Conservation (phyloP, 495 filamentous ascomycete species). For the Lasiosphaeria ovina region DNA sequence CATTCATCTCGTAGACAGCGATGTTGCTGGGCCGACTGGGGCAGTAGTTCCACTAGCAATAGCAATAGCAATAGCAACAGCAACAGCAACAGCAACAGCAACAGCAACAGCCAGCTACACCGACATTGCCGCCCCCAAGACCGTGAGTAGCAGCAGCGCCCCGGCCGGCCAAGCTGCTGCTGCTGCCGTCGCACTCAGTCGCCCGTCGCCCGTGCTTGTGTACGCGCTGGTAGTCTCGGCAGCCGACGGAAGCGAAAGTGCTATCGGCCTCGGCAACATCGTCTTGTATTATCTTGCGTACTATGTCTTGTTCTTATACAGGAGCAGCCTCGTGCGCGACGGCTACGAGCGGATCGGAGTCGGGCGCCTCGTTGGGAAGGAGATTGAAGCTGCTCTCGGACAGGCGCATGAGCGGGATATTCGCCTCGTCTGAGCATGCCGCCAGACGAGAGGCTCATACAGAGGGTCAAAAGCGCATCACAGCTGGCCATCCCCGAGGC, state of each 20-base stretch:
- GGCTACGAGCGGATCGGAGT: constrained; percentile 17
- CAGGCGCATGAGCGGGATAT: too few species aligned
- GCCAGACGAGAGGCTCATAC: too few species aligned
- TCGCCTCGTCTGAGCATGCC: too few species aligned
- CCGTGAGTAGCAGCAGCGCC: neutral
- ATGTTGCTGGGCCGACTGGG: neutral
- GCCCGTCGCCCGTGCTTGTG: neutral
- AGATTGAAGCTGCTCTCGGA: too few species aligned
- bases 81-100: neutral
- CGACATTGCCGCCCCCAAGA: neutral
- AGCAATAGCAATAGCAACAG: neutral
- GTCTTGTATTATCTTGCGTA: neutral
- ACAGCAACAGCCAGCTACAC: neutral
- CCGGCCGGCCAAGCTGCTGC: neutral
- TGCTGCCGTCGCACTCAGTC: neutral
- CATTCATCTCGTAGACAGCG: neutral
- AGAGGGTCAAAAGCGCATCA: too few species aligned
- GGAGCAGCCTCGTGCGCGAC: neutral
- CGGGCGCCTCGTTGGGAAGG: constrained; percentile 14
- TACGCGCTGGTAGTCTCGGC: constrained; percentile 15
- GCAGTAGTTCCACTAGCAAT: neutral
- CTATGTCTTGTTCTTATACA: constrained; percentile 10
- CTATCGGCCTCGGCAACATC: neutral
- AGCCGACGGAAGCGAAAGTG: neutral
- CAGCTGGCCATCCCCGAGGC: too few species aligned